phyloP scores from a whole-genome alignment of 768 basidiomycete genomes.

The Ramaria sp. region DNA sequence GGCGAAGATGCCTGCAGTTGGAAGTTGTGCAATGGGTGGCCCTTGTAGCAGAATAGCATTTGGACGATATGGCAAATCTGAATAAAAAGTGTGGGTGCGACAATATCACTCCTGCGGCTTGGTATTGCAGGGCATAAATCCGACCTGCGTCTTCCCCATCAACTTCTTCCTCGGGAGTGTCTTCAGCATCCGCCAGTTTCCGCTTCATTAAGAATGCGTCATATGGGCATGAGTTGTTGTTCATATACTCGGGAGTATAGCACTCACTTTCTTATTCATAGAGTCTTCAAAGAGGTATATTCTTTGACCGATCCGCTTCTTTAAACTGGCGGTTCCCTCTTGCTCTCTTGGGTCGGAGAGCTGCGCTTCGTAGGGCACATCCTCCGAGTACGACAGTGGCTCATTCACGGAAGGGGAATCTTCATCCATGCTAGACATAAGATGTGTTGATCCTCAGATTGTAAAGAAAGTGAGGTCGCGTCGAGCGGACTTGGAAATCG shows the following conservation, averaged over 20 bases:
- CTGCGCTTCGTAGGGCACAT: constrained; percentile 47
- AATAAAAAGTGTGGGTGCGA: background rate
- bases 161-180: constrained; percentile 14
- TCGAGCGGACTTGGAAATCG: constrained; percentile 10
- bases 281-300: constrained; percentile 72
- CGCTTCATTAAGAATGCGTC: constrained; percentile 21
- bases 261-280: constrained; percentile 66
- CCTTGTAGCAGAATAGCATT: constrained; percentile 71
- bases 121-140: constrained; percentile 7
- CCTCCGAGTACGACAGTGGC: constrained; percentile 44
- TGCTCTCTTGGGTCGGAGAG: constrained; percentile 17
- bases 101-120: background rate
- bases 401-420: constrained; percentile 1
- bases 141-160: constrained; percentile 6
- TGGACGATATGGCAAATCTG: constrained; percentile 26
- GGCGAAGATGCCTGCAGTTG: constrained; percentile 69
- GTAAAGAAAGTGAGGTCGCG: background rate
- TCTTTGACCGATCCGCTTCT: constrained; percentile 48
- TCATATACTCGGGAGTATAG: constrained; percentile 25
- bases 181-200: constrained; percentile 37
- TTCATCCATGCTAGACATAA: constrained; percentile 2
- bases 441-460: background rate
- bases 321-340: background rate
- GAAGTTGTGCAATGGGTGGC: constrained; percentile 59
- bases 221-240: constrained; percentile 18